Evolutionary conservation across 2,329 filamentous ascomycete genomes (phyloP).

Genomic region (Colletotrichum sp.): DNA sequence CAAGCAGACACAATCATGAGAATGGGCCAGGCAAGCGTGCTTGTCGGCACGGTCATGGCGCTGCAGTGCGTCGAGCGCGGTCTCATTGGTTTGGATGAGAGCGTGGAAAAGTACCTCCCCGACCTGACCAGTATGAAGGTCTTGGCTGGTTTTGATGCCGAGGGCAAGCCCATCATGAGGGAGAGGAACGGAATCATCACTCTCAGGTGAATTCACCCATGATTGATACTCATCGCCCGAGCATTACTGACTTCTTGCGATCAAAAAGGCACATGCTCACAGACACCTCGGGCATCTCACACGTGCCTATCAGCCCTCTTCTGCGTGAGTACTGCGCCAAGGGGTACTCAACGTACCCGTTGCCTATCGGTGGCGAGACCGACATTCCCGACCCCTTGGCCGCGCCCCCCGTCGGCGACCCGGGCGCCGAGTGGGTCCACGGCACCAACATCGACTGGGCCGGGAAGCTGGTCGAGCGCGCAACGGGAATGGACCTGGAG

Average conservation of each 20-base stretch:
- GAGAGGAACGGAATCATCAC: slow-evolving; percentile 44
- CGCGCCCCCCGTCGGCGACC: slow-evolving; percentile 25
- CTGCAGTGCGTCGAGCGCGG: slow-evolving; percentile 60
- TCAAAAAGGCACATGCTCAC: slow-evolving; percentile 40
- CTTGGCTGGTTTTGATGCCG: slow-evolving; percentile 49
- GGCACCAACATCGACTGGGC: slow-evolving; percentile 56
- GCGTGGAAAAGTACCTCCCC: slow-evolving; percentile 49
- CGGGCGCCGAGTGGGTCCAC: slow-evolving; percentile 42
- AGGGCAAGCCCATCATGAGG: slow-evolving; percentile 39
- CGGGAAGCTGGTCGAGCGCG: slow-evolving; percentile 52
- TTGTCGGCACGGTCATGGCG: slow-evolving; percentile 55
- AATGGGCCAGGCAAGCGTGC: slow-evolving; percentile 41
- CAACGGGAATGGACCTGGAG: slow-evolving; percentile 46
- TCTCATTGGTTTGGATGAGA: slow-evolving; percentile 47
- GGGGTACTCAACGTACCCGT: not conserved
- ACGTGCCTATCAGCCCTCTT: slow-evolving; percentile 43
- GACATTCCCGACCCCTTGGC: not conserved
- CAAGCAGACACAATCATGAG: slow-evolving; percentile 36
- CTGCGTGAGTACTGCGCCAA: slow-evolving; percentile 24
- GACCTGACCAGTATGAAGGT: slow-evolving; percentile 54
- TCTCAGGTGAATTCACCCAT: slow-evolving; percentile 26
- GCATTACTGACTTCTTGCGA: not conserved
- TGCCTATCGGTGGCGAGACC: not conserved
- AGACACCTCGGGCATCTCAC: slow-evolving; percentile 53
- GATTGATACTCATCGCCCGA: not conserved